Conservation (phyloP, 2,329 filamentous ascomycete genomes). For the Pyricularia sp. region DNA sequence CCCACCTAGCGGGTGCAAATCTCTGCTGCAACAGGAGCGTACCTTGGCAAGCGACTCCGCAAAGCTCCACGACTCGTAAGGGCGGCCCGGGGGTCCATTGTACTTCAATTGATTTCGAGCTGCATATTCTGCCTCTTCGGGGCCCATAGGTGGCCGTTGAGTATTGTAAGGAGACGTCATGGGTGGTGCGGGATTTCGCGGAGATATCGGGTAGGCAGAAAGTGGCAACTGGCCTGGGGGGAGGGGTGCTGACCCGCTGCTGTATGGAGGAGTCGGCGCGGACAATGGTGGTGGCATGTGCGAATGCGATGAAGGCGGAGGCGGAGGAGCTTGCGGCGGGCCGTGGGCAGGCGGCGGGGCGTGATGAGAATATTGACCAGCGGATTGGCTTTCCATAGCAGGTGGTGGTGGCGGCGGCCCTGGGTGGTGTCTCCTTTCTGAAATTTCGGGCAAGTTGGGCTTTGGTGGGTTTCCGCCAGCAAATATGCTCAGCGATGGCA, state of each 20-base stretch:
- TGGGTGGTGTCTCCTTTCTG: slow-evolving; percentile 24
- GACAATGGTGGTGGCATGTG: background rate
- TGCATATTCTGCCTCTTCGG: slow-evolving; percentile 34
- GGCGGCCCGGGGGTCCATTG: slow-evolving; percentile 34
- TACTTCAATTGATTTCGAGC: slow-evolving; percentile 22
- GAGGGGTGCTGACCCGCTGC: slow-evolving; percentile 30
- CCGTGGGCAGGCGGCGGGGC: slow-evolving; percentile 22
- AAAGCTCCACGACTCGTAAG: slow-evolving; percentile 45
- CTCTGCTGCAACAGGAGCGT: slow-evolving; percentile 1
- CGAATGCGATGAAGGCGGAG: background rate
- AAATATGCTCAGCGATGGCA: slow-evolving; percentile 29
- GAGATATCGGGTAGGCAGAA: slow-evolving; percentile 40
- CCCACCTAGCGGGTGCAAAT: background rate
- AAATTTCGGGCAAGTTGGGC: slow-evolving; percentile 15
- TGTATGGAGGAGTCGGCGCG: slow-evolving; percentile 3
- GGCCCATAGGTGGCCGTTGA: slow-evolving; percentile 29
- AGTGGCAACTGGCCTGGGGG: slow-evolving; percentile 39
- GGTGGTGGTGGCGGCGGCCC: slow-evolving; percentile 18
- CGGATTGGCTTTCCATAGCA: slow-evolving; percentile 18
- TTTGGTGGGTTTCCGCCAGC: slow-evolving; percentile 14
- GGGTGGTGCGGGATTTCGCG: slow-evolving; percentile 31
- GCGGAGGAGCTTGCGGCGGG: slow-evolving; percentile 22
- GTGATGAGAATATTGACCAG: slow-evolving; percentile 4
- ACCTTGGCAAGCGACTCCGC: slow-evolving; percentile 42
- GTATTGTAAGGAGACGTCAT: slow-evolving; percentile 36